A percentile compares a stretch with the other conserved stretches of the same genome.
Evolutionary conservation across 1,284 basidiomycete genomes (phyloP).

Genomic region (Acaromyces ingoldii): DNA sequence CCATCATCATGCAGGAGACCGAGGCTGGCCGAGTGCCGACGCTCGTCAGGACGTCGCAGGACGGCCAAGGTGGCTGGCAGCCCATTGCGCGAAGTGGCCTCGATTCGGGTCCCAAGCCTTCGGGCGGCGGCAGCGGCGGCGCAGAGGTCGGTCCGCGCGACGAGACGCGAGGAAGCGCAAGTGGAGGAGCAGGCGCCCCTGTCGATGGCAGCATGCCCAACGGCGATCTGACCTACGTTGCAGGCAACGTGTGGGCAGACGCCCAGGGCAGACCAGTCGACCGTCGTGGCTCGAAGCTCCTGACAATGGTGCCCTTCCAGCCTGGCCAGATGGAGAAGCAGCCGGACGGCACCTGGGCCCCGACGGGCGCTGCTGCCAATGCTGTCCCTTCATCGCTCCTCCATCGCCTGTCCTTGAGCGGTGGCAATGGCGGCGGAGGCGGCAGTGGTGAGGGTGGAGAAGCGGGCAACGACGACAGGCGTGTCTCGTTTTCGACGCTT

Average conservation of each 20-base stretch:
- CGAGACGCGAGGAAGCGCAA: constrained; percentile 11
- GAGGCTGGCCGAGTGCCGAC: constrained; percentile 49
- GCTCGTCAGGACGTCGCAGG: constrained; percentile 24
- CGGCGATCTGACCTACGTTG: constrained; percentile 52
- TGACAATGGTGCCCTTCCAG: constrained; percentile 32
- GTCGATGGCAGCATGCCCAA: constrained; percentile 48
- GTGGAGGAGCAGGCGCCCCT: constrained; percentile 14
- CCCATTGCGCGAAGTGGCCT: too few species aligned
- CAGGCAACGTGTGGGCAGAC: constrained; percentile 33
- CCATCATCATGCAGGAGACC: constrained; percentile 58
- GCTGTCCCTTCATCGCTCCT: background rate
- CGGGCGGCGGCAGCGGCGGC: constrained; percentile 50
- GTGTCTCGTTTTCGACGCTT: background rate
- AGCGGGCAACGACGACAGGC: background rate
- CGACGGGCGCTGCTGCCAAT: background rate
- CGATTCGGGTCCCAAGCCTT: too few species aligned
- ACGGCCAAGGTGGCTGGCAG: constrained; percentile 30
- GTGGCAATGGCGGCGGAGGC: background rate
- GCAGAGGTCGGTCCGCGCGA: constrained; percentile 52
- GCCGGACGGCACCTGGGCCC: background rate
- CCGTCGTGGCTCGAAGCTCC: constrained; percentile 24
- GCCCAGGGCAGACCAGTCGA: constrained; percentile 27
- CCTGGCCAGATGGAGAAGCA: constrained; percentile 3
- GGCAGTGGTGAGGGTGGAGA: background rate
- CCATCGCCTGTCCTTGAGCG: background rate